Evolutionary conservation across 352 stramenopile genomes (phyloP).

Genomic region (Phytophthora cactorum): DNA sequence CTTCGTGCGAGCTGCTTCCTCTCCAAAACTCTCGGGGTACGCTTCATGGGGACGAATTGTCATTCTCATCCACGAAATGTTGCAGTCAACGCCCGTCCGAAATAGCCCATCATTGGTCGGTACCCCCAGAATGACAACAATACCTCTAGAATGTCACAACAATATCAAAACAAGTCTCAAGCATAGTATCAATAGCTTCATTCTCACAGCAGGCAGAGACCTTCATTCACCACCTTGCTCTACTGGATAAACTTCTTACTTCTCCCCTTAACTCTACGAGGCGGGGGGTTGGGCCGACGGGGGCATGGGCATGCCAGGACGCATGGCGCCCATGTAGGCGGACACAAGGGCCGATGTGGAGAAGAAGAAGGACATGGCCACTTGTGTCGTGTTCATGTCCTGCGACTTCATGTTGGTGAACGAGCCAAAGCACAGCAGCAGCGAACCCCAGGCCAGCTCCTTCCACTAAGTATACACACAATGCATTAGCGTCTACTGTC

Average conservation of each 20-base stretch:
- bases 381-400: conserved; percentile 65
- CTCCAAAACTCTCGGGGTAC: conserved; percentile 19
- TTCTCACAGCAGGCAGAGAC: conserved; percentile 24
- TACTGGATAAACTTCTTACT: conserved; percentile 12
- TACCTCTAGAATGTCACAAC: conserved; percentile 7
- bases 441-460: conserved; percentile 63
- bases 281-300: conserved; percentile 18
- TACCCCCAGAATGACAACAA: conserved; percentile 12
- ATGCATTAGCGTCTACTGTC: neutral
- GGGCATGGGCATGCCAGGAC: conserved; percentile 35
- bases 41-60: conserved; percentile 25
- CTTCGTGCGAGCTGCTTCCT: conserved; percentile 17
- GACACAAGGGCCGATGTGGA: conserved; percentile 70
- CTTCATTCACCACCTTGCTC: neutral
- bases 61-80: conserved; percentile 16
- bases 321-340: conserved; percentile 56
- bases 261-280: conserved; percentile 16
- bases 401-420: conserved; percentile 69
- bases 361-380: conserved; percentile 84
- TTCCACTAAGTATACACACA: conserved; percentile 53
- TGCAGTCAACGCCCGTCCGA: conserved; percentile 6
- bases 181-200: conserved; percentile 15
- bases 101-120: conserved; percentile 25
- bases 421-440: conserved; percentile 69
- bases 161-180: conserved; percentile 2